Percentiles rank a stretch among this genome's conserved stretches.
These are phyloP conservation scores for Colletotrichum tropicicola DNA, from an alignment of 2,329 filamentous ascomycete genomes.

Conservation along the genomic window DNA sequence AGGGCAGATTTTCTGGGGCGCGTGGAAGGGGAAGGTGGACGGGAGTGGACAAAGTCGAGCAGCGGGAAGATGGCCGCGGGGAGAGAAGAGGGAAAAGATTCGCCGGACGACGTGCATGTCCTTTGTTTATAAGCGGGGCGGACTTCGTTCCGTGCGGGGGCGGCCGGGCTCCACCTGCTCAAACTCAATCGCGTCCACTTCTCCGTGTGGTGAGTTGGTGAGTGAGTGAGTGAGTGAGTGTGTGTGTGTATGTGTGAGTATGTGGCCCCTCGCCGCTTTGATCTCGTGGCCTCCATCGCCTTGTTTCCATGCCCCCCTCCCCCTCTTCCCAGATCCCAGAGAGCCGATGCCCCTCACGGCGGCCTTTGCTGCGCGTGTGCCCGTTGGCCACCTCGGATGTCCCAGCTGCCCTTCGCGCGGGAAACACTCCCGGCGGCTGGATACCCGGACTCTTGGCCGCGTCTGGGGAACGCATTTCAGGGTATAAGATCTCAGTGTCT, in stretches of 20 bases:
- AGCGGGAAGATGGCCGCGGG: conserved; percentile 28
- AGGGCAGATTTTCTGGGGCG: conserved; percentile 17
- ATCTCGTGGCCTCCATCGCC: not conserved
- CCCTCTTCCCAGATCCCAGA: not conserved
- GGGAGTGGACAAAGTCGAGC: conserved; percentile 16
- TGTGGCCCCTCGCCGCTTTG: not conserved
- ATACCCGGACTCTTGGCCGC: conserved; percentile 5
- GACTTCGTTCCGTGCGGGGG: conserved; percentile 30
- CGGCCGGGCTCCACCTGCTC: conserved; percentile 10
- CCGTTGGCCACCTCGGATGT: conserved; percentile 4
- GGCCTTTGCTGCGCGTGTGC: too few relatives aligned
- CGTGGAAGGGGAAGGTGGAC: conserved; percentile 15
- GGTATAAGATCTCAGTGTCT: conserved; percentile 24
- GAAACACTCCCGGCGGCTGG: not conserved
- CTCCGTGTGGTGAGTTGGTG: too few relatives aligned
- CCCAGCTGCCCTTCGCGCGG: not conserved
- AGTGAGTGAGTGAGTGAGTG: too few relatives aligned
- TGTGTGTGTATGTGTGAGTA: too few relatives aligned
- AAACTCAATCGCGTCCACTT: not conserved
- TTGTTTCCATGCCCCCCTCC: not conserved
- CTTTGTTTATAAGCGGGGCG: conserved; percentile 31
- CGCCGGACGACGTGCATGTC: conserved; percentile 3
- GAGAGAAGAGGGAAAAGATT: conserved; percentile 23
- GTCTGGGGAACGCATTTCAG: not conserved
- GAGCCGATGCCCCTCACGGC: not conserved